A percentile compares a stretch with the other conserved stretches of the same genome.
phyloP scores from a whole-genome alignment of 768 basidiomycete species.

The Phlegmacium glaucopus region DNA sequence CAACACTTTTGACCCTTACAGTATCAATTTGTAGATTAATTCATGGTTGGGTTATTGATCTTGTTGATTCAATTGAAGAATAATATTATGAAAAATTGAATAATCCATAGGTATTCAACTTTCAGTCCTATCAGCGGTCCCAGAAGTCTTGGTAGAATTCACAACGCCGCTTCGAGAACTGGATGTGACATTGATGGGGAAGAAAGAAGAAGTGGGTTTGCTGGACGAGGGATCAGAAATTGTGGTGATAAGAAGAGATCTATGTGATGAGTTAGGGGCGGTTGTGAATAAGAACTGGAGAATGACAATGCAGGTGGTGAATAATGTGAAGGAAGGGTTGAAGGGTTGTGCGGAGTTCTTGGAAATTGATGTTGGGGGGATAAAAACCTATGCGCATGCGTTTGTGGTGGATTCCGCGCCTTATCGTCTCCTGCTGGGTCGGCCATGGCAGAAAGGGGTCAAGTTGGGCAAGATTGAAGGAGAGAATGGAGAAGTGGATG shows the following conservation, averaged over 20 bases:
- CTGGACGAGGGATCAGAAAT: conserved; percentile 24
- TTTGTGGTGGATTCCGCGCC: fast-evolving
- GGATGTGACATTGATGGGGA: no score
- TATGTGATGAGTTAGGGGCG: conserved; percentile 8
- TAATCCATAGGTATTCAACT: no score
- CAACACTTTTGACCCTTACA: no score
- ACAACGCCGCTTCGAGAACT: no score
- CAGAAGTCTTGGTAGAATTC: no score
- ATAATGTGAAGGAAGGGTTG: conserved; percentile 9
- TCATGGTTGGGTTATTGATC: no score
- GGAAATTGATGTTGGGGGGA: conserved; percentile 10
- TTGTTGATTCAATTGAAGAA: no score
- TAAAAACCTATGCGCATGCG: conserved; percentile 8
- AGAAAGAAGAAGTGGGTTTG: no score
- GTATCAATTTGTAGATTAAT: no score
- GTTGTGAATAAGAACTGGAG: conserved; percentile 8
- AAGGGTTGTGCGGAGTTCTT: conserved; percentile 13
- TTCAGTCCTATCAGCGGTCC: no score
- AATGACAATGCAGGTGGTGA: conserved; percentile 22
- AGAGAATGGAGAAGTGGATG: not conserved
- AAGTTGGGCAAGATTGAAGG: not conserved
- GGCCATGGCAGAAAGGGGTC: no score
- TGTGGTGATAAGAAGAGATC: conserved; percentile 17
- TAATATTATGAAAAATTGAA: no score
- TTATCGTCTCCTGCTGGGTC: not conserved